Evolutionary conservation across 2,329 filamentous ascomycete genomes (phyloP).

Genomic region (Xylariales sp.): DNA sequence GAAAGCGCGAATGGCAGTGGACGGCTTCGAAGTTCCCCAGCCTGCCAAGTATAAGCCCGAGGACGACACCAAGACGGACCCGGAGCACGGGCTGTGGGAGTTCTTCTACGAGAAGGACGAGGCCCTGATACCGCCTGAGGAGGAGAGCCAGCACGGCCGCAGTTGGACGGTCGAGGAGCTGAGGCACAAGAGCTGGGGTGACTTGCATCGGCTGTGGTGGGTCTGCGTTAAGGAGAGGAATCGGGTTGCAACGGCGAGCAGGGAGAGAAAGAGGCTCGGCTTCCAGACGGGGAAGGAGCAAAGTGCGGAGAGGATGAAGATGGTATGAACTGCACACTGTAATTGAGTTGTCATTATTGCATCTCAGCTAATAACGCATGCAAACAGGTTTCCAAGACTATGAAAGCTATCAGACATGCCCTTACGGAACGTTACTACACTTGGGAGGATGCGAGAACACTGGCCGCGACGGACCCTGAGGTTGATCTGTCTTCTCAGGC

Average conservation of each 20-base stretch:
- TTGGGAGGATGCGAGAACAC: slow-evolving; percentile 70
- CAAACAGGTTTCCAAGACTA: slow-evolving; percentile 67
- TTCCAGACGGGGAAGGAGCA: slow-evolving; percentile 72
- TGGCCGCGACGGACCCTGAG: slow-evolving; percentile 63
- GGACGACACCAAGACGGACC: slow-evolving; percentile 52
- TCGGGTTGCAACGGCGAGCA: slow-evolving; percentile 70
- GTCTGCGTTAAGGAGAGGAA: slow-evolving; percentile 89
- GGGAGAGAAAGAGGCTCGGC: slow-evolving; percentile 63
- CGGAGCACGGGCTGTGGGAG: slow-evolving; percentile 82
- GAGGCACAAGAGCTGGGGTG: slow-evolving; percentile 85
- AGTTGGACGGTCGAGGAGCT: slow-evolving; percentile 83
- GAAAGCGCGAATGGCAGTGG: slow-evolving; percentile 68
- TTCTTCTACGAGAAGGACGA: slow-evolving; percentile 76
- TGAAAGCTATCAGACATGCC: slow-evolving; percentile 76
- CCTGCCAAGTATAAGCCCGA: slow-evolving; percentile 61
- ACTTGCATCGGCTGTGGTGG: slow-evolving; percentile 92
- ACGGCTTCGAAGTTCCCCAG: slow-evolving; percentile 65
- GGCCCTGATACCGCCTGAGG: slow-evolving; percentile 65
- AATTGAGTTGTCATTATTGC: slow-evolving; percentile 28
- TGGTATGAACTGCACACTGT: too few relatives aligned
- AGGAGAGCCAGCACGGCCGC: slow-evolving; percentile 69
- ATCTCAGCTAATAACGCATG: not conserved
- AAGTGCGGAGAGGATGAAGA: slow-evolving; percentile 54
- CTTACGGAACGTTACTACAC: slow-evolving; percentile 85
- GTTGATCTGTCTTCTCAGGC: slow-evolving; percentile 52